Evolutionary conservation across 805 yeast genomes (phyloP).

Genomic region (Nakazawaea molendinolei): DNA sequence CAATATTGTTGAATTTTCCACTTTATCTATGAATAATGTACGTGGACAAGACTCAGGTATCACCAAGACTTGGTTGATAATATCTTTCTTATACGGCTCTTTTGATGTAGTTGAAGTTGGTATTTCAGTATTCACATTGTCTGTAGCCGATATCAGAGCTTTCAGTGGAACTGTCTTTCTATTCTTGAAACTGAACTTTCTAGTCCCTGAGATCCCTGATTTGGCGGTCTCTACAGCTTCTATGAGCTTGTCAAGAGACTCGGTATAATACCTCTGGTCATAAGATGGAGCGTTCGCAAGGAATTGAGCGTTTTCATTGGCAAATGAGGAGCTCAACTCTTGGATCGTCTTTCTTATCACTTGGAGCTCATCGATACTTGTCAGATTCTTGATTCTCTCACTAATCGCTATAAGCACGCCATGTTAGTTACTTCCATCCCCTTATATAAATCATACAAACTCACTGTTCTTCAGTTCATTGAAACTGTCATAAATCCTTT

Average conservation of each 20-base stretch:
- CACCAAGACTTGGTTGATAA: not conserved
- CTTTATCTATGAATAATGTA: not conserved
- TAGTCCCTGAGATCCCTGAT: conserved; percentile 12
- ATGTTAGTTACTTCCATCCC: too few species aligned
- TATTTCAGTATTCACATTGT: not conserved
- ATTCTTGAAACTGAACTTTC: conserved; percentile 18
- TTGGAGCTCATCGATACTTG: too few species aligned
- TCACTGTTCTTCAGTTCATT: too few species aligned
- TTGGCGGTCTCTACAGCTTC: conserved; percentile 17
- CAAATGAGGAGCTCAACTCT: too few species aligned
- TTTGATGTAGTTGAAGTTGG: too few species aligned
- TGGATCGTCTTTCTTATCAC: too few species aligned
- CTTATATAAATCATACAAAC: too few species aligned
- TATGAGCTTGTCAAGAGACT: conserved; percentile 15
- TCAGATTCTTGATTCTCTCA: too few species aligned
- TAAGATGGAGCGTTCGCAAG: too few species aligned
- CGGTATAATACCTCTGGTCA: conserved; percentile 19
- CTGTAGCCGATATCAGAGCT: not conserved
- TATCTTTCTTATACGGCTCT: conserved; percentile 1
- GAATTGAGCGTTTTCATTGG: too few species aligned
- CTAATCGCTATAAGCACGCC: too few species aligned
- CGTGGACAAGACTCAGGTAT: not conserved
- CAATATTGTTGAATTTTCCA: not conserved
- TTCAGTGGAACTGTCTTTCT: conserved; percentile 9
- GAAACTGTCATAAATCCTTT: too few species aligned